Evolutionary conservation across 225 moss, liverwort and hornwort genomes (phyloP).

Genomic region (Bryum argenteum): DNA sequence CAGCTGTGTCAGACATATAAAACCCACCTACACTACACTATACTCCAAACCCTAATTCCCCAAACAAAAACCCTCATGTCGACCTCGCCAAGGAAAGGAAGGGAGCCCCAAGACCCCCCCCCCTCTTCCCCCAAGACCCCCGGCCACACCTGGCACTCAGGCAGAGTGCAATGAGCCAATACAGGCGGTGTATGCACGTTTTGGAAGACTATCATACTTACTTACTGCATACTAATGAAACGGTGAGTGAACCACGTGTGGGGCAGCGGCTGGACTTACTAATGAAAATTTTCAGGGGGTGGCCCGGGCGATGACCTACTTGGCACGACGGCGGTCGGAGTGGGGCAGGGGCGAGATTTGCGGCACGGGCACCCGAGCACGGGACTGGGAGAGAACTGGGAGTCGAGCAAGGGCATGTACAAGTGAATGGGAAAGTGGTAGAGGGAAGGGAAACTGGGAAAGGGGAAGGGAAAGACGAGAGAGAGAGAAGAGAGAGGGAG

Average conservation of each 20-base stretch:
- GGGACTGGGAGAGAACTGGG: background rate
- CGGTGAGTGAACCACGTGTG: slow-evolving; percentile 33
- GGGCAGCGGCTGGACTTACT: slow-evolving; percentile 20
- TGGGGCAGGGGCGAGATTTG: slow-evolving; percentile 26
- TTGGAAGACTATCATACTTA: background rate
- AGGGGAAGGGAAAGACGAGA: background rate
- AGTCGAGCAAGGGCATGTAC: slow-evolving; percentile 13
- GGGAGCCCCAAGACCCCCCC: background rate
- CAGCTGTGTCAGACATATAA: no score
- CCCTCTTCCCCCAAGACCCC: background rate
- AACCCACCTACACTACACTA: no score
- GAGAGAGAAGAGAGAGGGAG: background rate
- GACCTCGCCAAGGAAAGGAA: no score
- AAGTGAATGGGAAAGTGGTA: slow-evolving; percentile 20
- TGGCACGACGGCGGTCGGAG: slow-evolving; percentile 37
- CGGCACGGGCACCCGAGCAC: slow-evolving; percentile 23
- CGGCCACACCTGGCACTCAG: background rate
- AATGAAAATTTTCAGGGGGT: background rate
- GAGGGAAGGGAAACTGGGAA: no score
- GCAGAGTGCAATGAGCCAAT: background rate
- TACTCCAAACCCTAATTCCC: slow-evolving; percentile 17
- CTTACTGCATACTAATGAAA: slow-evolving; percentile 10
- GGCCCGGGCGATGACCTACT: slow-evolving; percentile 29
- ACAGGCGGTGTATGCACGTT: slow-evolving; percentile 13
- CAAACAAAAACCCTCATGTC: no score